Conservation (phyloP, 129 eudicot genomes). For the Saposhnikovia divaricata region DNA sequence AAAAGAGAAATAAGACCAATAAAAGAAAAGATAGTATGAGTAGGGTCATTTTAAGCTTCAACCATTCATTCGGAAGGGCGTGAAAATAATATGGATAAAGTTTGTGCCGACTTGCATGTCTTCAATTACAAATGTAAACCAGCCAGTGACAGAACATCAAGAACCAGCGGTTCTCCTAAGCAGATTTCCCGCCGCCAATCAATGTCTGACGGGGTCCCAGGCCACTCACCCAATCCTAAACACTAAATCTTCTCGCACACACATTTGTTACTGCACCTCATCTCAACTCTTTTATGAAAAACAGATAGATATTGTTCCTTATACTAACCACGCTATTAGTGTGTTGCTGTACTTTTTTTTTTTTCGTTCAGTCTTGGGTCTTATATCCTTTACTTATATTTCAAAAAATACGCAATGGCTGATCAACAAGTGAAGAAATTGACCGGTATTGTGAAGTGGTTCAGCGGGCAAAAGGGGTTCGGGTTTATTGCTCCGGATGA, state of each 20-base stretch:
- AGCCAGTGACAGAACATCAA: neutral
- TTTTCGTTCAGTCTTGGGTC: neutral
- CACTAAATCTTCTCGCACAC: constrained; percentile 7
- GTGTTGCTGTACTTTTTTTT: neutral
- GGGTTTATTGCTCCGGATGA: constrained; percentile 23
- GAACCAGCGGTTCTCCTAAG: constrained; percentile 9
- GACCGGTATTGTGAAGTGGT: constrained; percentile 22
- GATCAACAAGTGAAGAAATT: neutral
- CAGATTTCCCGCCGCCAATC: constrained; percentile 1
- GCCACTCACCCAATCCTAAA: constrained; percentile 3
- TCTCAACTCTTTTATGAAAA: neutral
- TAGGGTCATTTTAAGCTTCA: neutral
- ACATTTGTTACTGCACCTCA: neutral
- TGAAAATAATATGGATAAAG: constrained; percentile 6
- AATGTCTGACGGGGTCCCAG: neutral
- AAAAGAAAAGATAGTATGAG: neutral
- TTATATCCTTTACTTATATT: neutral
- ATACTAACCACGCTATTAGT: neutral
- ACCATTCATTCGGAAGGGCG: neutral
- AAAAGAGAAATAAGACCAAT: no score
- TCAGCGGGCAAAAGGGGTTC: constrained; percentile 22
- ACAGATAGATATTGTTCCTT: neutral
- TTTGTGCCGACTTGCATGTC: constrained; percentile 1
- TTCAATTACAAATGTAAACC: neutral
- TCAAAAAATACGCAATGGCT: neutral